Percentiles rank a stretch among this genome's conserved stretches.
phyloP scores from a whole-genome alignment of 1,139 yeast species.

The Nakaseomyces kungkrabaensis region DNA sequence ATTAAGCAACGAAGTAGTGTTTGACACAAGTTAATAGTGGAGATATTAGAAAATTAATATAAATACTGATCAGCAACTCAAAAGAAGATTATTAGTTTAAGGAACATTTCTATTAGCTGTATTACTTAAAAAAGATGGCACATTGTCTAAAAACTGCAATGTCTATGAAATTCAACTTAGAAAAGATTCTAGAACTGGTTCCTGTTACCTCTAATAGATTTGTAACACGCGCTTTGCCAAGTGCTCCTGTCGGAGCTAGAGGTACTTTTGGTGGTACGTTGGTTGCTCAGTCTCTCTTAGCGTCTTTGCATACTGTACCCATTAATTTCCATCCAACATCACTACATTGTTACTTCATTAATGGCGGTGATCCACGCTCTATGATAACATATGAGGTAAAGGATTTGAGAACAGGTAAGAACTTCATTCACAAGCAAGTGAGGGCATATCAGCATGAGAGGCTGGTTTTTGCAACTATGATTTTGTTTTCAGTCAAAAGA shows the following conservation, averaged over 20 bases:
- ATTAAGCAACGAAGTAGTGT: no score
- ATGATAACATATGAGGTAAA: conserved; percentile 54
- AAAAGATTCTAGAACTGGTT: conserved; percentile 13
- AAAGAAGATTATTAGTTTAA: not conserved
- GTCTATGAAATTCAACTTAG: conserved; percentile 7
- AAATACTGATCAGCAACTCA: not conserved
- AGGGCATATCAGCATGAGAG: conserved; percentile 45
- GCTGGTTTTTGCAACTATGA: conserved; percentile 43
- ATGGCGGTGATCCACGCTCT: conserved; percentile 39
- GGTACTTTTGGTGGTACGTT: conserved; percentile 77
- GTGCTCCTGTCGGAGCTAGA: conserved; percentile 46
- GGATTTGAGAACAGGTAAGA: conserved; percentile 49
- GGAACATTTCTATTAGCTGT: no score
- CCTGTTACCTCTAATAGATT: conserved; percentile 15
- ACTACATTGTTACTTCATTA: conserved; percentile 42
- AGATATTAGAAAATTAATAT: not conserved
- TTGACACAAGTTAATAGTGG: not conserved
- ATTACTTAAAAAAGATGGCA: not conserved
- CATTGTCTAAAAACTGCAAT: not conserved
- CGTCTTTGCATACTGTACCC: conserved; percentile 45
- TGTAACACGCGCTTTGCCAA: conserved; percentile 16
- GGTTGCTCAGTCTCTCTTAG: conserved; percentile 61
- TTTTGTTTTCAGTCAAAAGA: conserved; percentile 32
- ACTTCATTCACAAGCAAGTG: conserved; percentile 50
- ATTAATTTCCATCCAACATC: conserved; percentile 39